These are phyloP conservation scores for Nannochloris sp. DNA, from an alignment of 139 green algal genomes.

Conservation along the genomic window DNA sequence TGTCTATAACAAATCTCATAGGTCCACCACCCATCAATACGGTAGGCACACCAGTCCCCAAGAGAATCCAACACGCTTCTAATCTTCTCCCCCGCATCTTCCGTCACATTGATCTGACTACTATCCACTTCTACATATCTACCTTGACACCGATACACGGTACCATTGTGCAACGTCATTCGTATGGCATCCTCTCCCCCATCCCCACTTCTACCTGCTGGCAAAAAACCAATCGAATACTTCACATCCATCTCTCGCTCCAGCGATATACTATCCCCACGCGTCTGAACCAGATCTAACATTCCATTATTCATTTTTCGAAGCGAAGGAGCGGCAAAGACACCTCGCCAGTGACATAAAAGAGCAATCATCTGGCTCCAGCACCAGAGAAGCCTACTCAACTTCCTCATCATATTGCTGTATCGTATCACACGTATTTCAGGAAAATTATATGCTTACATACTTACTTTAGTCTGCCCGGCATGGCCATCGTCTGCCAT, in stretches of 20 bases:
- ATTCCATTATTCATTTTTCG: too few relatives aligned
- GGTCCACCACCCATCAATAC: constrained; percentile 78
- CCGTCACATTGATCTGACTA: neutral
- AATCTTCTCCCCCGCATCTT: constrained; percentile 12
- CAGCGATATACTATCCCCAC: too few relatives aligned
- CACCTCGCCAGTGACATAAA: too few relatives aligned
- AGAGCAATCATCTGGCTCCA: too few relatives aligned
- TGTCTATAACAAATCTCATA: constrained; percentile 84
- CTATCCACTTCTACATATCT: neutral
- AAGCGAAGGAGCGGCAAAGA: too few relatives aligned
- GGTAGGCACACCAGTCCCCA: constrained; percentile 37
- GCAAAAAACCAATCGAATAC: neutral
- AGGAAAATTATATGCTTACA: too few relatives aligned
- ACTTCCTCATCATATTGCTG: too few relatives aligned
- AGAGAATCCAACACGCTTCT: constrained; percentile 6
- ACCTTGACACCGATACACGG: neutral
- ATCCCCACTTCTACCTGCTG: neutral
- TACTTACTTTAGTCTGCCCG: too few relatives aligned
- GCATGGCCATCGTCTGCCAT: too few relatives aligned
- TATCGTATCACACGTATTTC: too few relatives aligned
- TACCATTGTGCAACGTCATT: neutral
- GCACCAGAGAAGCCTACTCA: too few relatives aligned
- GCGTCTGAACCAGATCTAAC: too few relatives aligned
- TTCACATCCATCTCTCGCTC: neutral
- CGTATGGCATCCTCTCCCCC: neutral